phyloP scores from a whole-genome alignment of 768 basidiomycete genomes.

The Cystofilobasidium bisporidii region DNA sequence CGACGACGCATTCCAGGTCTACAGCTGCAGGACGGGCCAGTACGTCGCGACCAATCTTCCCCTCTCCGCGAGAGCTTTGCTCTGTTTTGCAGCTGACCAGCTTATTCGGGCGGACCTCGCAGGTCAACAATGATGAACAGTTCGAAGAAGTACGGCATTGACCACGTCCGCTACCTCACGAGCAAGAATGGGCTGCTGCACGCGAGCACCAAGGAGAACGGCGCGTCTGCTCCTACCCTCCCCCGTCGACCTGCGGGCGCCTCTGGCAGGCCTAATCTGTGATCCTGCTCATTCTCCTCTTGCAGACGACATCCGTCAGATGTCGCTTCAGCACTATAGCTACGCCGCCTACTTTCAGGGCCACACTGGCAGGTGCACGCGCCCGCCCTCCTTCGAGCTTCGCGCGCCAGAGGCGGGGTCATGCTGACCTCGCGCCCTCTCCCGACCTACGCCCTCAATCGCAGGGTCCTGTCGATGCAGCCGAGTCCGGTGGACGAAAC shows the following conservation, averaged over 20 bases:
- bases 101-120: no score
- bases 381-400: background rate
- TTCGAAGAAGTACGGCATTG: constrained; percentile 95
- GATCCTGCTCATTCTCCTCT: background rate
- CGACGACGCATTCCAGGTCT: constrained; percentile 84
- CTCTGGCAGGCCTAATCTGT: background rate
- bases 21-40: constrained; percentile 85
- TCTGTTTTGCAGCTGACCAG: no score
- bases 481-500: constrained; percentile 87
- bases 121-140: constrained; percentile 64
- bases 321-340: constrained; percentile 86
- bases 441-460: background rate
- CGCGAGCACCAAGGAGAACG: constrained; percentile 89
- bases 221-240: constrained; percentile 18
- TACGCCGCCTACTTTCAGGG: constrained; percentile 96
- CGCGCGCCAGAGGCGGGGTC: background rate
- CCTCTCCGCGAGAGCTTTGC: no score
- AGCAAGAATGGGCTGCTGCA: constrained; percentile 70
- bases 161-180: constrained; percentile 77
- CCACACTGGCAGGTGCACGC: constrained; percentile 60
- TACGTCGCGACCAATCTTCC: constrained; percentile 48
- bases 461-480: constrained; percentile 73
- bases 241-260: background rate
- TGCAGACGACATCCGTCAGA: constrained; percentile 38
- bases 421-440: background rate